A percentile compares a stretch with the other conserved stretches of the same genome.
Conservation (phyloP, 805 yeast genomes). For the Kodamaea lidongshanica region DNA sequence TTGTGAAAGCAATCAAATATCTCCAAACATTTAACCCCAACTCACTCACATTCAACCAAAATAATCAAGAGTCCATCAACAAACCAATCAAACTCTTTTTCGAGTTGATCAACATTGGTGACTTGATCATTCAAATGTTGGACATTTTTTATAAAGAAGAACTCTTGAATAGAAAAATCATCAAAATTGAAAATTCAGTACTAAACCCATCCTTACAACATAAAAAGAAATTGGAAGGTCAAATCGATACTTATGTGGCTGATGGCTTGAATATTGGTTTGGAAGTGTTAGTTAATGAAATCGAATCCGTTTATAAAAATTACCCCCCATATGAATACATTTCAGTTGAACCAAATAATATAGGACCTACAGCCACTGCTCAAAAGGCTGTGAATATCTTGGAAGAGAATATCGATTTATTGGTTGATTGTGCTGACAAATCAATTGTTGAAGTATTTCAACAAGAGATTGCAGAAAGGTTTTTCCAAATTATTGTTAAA, state of each 20-base stretch:
- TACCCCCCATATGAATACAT: slow-evolving; percentile 59
- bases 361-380: slow-evolving; percentile 58
- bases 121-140: slow-evolving; percentile 84
- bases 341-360: slow-evolving; percentile 14
- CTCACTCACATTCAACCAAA: slow-evolving; percentile 25
- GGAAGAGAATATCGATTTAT: slow-evolving; percentile 62
- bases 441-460: slow-evolving; percentile 86
- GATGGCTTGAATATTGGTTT: slow-evolving; percentile 91
- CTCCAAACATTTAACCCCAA: slow-evolving; percentile 66
- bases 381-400: slow-evolving; percentile 53
- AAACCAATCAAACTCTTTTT: slow-evolving; percentile 84
- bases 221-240: slow-evolving; percentile 74
- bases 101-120: slow-evolving; percentile 89
- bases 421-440: slow-evolving; percentile 80
- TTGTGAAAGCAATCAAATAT: slow-evolving; percentile 69
- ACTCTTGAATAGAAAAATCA: slow-evolving; percentile 49
- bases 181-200: slow-evolving; percentile 70
- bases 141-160: slow-evolving; percentile 89
- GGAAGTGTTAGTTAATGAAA: slow-evolving; percentile 77
- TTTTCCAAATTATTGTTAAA: slow-evolving; percentile 70
- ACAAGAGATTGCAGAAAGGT: slow-evolving; percentile 86
- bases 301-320: slow-evolving; percentile 54
- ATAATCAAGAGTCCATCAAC: slow-evolving; percentile 36
- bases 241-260: slow-evolving; percentile 84
- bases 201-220: slow-evolving; percentile 69